These are phyloP conservation scores for Hansfordia pulvinata DNA, from an alignment of 2,329 filamentous ascomycete species.

Conservation along the genomic window DNA sequence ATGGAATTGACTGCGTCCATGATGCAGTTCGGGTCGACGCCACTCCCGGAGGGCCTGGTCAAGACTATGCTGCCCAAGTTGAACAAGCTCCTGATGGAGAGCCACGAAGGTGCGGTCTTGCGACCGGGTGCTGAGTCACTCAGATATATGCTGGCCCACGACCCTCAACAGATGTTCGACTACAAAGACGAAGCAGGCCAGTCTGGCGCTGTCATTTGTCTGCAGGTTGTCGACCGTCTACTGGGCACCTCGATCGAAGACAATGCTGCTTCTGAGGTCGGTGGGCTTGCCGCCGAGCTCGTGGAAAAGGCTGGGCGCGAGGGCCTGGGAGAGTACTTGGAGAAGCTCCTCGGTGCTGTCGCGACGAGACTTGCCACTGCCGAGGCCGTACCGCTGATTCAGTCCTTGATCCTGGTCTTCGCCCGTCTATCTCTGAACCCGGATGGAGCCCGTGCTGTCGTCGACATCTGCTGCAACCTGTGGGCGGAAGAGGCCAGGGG, in stretches of 20 bases:
- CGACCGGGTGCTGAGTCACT: conserved; percentile 76
- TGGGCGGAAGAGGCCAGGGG: too few species aligned
- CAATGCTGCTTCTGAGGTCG: conserved; percentile 89
- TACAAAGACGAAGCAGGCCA: conserved; percentile 75
- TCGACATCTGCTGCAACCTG: conserved; percentile 72
- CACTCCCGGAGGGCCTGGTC: conserved; percentile 77
- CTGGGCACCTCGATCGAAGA: conserved; percentile 78
- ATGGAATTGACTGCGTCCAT: conserved; percentile 73
- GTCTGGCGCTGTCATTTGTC: conserved; percentile 73
- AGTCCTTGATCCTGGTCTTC: conserved; percentile 91
- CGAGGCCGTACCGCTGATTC: conserved; percentile 78
- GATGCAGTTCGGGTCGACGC: conserved; percentile 69
- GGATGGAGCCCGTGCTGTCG: conserved; percentile 80
- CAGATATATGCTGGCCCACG: conserved; percentile 81
- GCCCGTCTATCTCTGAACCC: conserved; percentile 73
- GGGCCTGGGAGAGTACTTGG: conserved; percentile 76
- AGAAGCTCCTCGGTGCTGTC: conserved; percentile 79
- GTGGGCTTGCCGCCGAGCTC: conserved; percentile 82
- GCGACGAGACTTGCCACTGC: conserved; percentile 74
- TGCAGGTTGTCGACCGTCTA: conserved; percentile 85
- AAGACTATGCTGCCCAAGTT: conserved; percentile 78
- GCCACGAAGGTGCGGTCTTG: conserved; percentile 76
- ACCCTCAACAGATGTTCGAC: conserved; percentile 76
- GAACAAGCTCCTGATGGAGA: conserved; percentile 67
- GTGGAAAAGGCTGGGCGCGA: conserved; percentile 93